Conservation (phyloP, 2,329 filamentous ascomycete genomes). For the Fusarium mangiferae region DNA sequence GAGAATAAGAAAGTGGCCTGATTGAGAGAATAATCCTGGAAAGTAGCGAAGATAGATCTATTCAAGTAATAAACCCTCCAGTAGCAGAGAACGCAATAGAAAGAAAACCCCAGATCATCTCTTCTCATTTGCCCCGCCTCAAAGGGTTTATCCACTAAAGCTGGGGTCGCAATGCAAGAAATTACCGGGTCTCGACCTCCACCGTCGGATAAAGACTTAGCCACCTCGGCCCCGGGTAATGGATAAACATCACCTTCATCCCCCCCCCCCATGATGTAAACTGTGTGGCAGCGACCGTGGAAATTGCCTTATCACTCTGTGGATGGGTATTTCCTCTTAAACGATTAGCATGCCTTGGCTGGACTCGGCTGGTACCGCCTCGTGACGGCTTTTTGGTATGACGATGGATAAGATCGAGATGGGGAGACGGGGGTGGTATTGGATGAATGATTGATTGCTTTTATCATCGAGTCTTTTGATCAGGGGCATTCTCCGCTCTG, state of each 20-base stretch:
- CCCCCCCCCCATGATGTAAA: slow-evolving; percentile 11
- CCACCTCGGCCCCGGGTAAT: slow-evolving; percentile 23
- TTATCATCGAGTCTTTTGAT: slow-evolving; percentile 2
- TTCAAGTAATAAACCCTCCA: slow-evolving; percentile 31
- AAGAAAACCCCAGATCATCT: slow-evolving; percentile 1
- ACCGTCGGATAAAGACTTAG: slow-evolving; percentile 32
- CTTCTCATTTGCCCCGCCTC: neutral
- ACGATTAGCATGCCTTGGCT: neutral
- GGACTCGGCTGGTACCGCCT: slow-evolving; percentile 18
- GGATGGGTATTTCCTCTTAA: neutral
- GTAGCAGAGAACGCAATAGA: slow-evolving; percentile 8
- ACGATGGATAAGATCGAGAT: neutral
- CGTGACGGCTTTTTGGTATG: neutral
- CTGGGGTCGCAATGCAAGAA: slow-evolving; percentile 4
- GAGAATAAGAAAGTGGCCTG: neutral
- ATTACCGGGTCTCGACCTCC: slow-evolving; percentile 5
- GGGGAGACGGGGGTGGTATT: neutral
- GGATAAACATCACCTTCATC: neutral
- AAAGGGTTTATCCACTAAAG: slow-evolving; percentile 26
- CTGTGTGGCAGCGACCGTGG: neutral
- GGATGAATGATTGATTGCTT: slow-evolving; percentile 15
- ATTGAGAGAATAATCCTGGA: neutral
- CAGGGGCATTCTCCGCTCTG: slow-evolving; percentile 12
- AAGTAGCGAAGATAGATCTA: neutral
- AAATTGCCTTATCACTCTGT: neutral